Percentiles rank a stretch among this genome's conserved stretches.
phyloP scores from a whole-genome alignment of 495 filamentous ascomycete genomes.

The Aspergillus kassunensis region DNA sequence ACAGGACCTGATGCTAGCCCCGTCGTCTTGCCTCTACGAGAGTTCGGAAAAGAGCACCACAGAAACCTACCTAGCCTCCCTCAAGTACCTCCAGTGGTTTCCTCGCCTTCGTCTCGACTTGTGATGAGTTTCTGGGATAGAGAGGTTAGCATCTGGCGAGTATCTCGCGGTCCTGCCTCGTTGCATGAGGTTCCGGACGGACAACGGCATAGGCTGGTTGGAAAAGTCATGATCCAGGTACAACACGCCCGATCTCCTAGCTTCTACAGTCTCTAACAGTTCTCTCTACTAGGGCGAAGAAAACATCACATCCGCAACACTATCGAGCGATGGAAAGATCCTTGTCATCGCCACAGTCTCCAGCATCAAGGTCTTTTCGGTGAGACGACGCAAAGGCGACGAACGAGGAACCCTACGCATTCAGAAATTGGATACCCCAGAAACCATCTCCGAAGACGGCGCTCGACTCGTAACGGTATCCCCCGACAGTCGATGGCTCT shows the following conservation, averaged over 20 bases:
- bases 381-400: conserved; percentile 40
- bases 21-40: conserved; percentile 71
- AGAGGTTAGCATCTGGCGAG: conserved; percentile 79
- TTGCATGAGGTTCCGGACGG: conserved; percentile 42
- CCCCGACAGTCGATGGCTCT: conserved; percentile 54
- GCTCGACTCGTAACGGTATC: conserved; percentile 59
- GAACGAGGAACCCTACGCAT: conserved; percentile 57
- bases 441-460: conserved; percentile 47
- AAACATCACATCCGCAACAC: conserved; percentile 74
- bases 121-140: conserved; percentile 92
- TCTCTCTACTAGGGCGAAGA: conserved; percentile 61
- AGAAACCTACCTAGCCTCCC: conserved; percentile 74
- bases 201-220: conserved; percentile 56
- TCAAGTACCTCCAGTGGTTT: conserved; percentile 65
- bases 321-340: conserved; percentile 68
- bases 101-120: conserved; percentile 64
- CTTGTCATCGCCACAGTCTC: conserved; percentile 73
- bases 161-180: conserved; percentile 41
- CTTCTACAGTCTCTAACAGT: background rate
- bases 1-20: conserved; percentile 81
- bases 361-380: conserved; percentile 72
- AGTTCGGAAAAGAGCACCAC: conserved; percentile 78
- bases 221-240: conserved; percentile 63
- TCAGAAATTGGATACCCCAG: conserved; percentile 60
- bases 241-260: background rate